Base-by-base conservation (phyloP, 2,329 filamentous ascomycete species). In the Trichoderma sp. region DNA sequence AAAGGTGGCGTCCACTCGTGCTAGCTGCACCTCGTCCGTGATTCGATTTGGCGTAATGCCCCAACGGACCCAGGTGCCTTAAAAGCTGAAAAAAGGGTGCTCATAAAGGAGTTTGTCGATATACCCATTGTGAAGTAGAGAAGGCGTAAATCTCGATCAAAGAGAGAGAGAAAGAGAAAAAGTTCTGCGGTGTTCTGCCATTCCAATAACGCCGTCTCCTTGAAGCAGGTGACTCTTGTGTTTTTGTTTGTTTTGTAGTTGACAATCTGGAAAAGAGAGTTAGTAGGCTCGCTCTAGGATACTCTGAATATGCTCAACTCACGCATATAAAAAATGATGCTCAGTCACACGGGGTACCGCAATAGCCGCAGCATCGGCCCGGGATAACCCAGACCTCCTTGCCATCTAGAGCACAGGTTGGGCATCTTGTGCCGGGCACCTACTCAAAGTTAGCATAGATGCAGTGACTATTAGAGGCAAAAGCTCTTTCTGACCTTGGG, bases 301-400 rank as follows among this genome's bases (percentile, higher is more conserved):
- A 35, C 14, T 16, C n/a, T 27, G 3, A 6, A 21, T n/a, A 14
- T 6, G 12, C 11, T 8, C 16, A 60, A 71, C 53, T 29, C 33
- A 64, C 33, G 27, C 56, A 18, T 41, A 62, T 56, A 56, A 69
- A 29, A 50, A 24, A 64, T 76, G 27, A 59, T 64, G 21, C 56
- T 76, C 59, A 21, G 63, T 82, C 82, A 64, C 83, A 85, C 5
- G 86, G 85, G 29, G 87, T 88, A 67, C 88, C 87, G 81, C 88
- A 89, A 77, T 87, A 86, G 38, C 85, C 85, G 79, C 88, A 90
- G 68, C 83, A 83, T 75, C 87, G 85, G 71, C 88, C 88, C 38
- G 87, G 88, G 76, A 89, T 88, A 29, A 90, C 88, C 88, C 88
- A 90, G 60, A 88, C 87, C 79, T 89, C 88, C 76, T 86, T 84